These are phyloP conservation scores for Pseudogymnoascus sp. DNA, from an alignment of 2,329 filamentous ascomycete genomes.

Conservation along the genomic window DNA sequence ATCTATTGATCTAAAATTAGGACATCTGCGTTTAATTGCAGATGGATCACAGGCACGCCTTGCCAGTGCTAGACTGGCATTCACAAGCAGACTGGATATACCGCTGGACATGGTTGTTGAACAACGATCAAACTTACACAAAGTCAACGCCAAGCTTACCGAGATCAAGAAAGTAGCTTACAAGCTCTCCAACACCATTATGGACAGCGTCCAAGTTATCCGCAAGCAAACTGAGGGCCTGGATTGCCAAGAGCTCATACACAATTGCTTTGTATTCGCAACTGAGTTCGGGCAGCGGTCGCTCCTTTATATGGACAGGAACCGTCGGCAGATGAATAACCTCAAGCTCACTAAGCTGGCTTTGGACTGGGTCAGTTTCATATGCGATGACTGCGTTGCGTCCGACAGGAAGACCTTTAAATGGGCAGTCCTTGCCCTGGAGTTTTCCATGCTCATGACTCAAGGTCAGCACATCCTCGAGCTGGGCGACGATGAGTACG, in stretches of 20 bases:
- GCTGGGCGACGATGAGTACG: slow-evolving; percentile 81
- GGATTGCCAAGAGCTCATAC: slow-evolving; percentile 90
- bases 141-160: slow-evolving; percentile 82
- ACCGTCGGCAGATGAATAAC: slow-evolving; percentile 93
- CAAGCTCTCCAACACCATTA: slow-evolving; percentile 94
- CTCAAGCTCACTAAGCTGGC: slow-evolving; percentile 87
- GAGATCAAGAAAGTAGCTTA: slow-evolving; percentile 95
- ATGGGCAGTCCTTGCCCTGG: slow-evolving; percentile 90
- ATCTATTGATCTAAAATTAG: slow-evolving; percentile 74
- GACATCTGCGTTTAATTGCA: slow-evolving; percentile 79
- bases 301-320: slow-evolving; percentile 90
- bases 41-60: slow-evolving; percentile 76
- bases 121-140: slow-evolving; percentile 83
- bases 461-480: slow-evolving; percentile 87
- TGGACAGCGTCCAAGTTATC: slow-evolving; percentile 96
- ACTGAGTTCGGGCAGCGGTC: slow-evolving; percentile 97
- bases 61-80: slow-evolving; percentile 66
- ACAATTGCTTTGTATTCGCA: slow-evolving; percentile 97
- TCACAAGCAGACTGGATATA: slow-evolving; percentile 70
- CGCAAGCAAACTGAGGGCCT: slow-evolving; percentile 74
- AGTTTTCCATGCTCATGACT: slow-evolving; percentile 97
- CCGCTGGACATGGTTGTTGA: slow-evolving; percentile 86
- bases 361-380: slow-evolving; percentile 95
- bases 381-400: slow-evolving; percentile 92
- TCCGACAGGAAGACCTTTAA: slow-evolving; percentile 93